Conservation (phyloP, 2,329 filamentous ascomycete species). For the Xylaria sp. region DNA sequence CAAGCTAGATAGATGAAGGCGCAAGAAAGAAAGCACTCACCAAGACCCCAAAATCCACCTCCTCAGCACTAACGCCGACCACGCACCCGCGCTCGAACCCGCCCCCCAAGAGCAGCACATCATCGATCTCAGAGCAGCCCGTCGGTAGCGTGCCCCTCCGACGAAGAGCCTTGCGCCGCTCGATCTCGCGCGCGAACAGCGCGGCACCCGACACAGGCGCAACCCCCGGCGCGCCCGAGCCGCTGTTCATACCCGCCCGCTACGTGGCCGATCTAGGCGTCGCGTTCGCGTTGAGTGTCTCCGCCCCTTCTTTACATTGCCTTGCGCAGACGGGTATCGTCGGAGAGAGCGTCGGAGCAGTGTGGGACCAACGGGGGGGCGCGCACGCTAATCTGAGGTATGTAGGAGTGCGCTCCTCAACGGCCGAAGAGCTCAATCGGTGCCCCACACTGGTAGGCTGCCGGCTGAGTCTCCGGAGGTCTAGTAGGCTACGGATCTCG, state of each 20-base stretch:
- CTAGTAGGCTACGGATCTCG: not conserved
- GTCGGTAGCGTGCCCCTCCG: slow-evolving; percentile 51
- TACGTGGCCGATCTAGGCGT: not conserved
- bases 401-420: not conserved
- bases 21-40: slow-evolving; percentile 50
- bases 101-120: slow-evolving; percentile 56
- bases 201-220: slow-evolving; percentile 58
- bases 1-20: no score
- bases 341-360: not conserved
- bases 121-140: slow-evolving; percentile 63
- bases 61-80: slow-evolving; percentile 65
- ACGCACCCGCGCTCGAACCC: slow-evolving; percentile 64
- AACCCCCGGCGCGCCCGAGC: slow-evolving; percentile 26
- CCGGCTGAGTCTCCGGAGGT: not conserved
- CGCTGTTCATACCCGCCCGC: not conserved
- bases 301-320: not conserved
- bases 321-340: no score
- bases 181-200: slow-evolving; percentile 55
- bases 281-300: not conserved
- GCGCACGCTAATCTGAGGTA: not conserved
- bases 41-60: slow-evolving; percentile 59
- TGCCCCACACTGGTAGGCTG: not conserved
- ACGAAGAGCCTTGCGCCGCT: slow-evolving; percentile 50
- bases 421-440: not conserved
- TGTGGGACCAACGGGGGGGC: not conserved